These are phyloP conservation scores for Sclerospora graminicola DNA, from an alignment of 352 stramenopile species.

Conservation along the genomic window DNA sequence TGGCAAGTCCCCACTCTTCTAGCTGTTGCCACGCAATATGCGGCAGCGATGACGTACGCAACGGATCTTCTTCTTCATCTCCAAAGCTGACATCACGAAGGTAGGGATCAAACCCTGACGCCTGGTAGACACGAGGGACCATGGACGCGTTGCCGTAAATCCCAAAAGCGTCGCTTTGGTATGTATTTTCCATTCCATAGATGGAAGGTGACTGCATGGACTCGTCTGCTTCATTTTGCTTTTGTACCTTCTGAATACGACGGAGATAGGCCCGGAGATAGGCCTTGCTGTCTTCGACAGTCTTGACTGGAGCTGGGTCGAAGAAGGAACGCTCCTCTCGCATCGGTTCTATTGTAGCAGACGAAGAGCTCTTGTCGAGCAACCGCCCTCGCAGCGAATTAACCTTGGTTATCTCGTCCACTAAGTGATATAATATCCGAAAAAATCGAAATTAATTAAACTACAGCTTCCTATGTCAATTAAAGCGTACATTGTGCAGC, in stretches of 20 bases:
- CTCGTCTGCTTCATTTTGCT: constrained; percentile 40
- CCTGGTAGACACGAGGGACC: constrained; percentile 72
- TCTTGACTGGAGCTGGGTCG: constrained; percentile 45
- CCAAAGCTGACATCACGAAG: constrained; percentile 41
- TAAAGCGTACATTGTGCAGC: constrained; percentile 23
- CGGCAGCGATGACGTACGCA: constrained; percentile 62
- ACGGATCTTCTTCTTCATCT: constrained; percentile 58
- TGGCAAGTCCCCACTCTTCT: constrained; percentile 62
- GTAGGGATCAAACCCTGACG: constrained; percentile 68
- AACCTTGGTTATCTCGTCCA: constrained; percentile 54
- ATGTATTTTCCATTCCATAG: constrained; percentile 37
- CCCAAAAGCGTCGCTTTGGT: constrained; percentile 45
- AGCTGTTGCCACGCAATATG: constrained; percentile 69
- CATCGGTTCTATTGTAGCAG: constrained; percentile 4
- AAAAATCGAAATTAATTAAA: not conserved
- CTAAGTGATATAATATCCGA: constrained; percentile 14
- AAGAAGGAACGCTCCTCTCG: constrained; percentile 59
- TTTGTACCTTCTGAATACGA: constrained; percentile 42
- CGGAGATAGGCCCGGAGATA: constrained; percentile 66
- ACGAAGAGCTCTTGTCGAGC: constrained; percentile 24
- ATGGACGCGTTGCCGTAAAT: constrained; percentile 65
- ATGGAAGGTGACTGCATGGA: constrained; percentile 32
- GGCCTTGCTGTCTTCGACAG: constrained; percentile 61
- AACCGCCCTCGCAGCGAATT: constrained; percentile 43
- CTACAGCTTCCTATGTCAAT: not conserved